Evolutionary conservation across 345 rosid genomes (phyloP).

Genomic region (Adansonia digitata): DNA sequence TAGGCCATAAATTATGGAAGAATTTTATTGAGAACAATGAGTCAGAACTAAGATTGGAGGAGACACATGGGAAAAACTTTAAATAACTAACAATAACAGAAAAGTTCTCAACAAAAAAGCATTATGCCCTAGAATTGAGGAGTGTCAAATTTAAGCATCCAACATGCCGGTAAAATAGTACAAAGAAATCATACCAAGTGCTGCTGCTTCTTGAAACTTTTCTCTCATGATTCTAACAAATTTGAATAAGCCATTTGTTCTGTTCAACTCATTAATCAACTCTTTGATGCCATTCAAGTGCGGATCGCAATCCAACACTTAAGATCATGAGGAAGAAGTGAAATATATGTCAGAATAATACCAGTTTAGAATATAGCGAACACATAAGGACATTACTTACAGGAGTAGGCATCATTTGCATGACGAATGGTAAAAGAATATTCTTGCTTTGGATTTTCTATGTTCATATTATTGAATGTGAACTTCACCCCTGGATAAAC

Average conservation of each 20-base stretch:
- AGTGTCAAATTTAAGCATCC: constrained; percentile 3
- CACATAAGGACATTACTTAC: constrained; percentile 37
- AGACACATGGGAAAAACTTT: not conserved
- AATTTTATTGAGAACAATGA: not conserved
- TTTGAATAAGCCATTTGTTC: constrained; percentile 73
- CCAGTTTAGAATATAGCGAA: not conserved
- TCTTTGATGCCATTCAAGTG: constrained; percentile 48
- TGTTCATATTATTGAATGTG: constrained; percentile 53
- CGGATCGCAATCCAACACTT: constrained; percentile 82
- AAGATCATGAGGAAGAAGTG: constrained; percentile 18
- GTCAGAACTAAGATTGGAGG: not conserved
- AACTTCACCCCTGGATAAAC: constrained; percentile 71
- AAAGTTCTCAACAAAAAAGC: constrained; percentile 1
- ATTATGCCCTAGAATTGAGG: not conserved
- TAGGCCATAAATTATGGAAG: constrained; percentile 13
- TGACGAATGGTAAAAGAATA: constrained; percentile 64
- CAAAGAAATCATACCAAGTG: constrained; percentile 37
- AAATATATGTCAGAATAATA: constrained; percentile 9
- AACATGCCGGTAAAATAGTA: constrained; percentile 4
- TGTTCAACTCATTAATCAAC: constrained; percentile 66
- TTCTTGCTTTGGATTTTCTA: constrained; percentile 39
- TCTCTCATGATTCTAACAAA: constrained; percentile 81
- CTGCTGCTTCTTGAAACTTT: constrained; percentile 62
- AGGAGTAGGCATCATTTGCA: constrained; percentile 55
- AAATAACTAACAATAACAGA: not conserved